These are phyloP conservation scores for Ogataea ramenticola DNA, from an alignment of 805 yeast genomes.

Conservation along the genomic window DNA sequence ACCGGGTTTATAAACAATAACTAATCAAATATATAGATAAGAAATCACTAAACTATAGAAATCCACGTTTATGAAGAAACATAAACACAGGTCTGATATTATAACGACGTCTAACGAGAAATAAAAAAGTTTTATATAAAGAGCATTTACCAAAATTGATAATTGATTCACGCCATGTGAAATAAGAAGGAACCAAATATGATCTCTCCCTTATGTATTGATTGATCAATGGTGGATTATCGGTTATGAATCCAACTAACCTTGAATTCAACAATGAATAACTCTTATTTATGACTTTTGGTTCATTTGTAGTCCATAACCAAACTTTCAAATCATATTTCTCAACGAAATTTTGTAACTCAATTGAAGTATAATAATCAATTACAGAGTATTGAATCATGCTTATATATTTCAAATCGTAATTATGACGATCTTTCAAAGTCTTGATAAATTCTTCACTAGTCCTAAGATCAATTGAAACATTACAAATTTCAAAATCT, in stretches of 20 bases:
- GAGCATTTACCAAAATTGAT: too few species aligned
- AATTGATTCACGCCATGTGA: neutral
- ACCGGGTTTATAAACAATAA: too few species aligned
- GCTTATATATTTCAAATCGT: neutral
- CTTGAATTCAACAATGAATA: conserved; percentile 7
- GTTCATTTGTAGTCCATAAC: conserved; percentile 30
- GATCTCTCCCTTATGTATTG: neutral
- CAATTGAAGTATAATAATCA: neutral
- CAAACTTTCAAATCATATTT: conserved; percentile 20
- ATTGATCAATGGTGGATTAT: conserved; percentile 6
- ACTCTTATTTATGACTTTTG: conserved; percentile 14
- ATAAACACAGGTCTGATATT: conserved; percentile 10
- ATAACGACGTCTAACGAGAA: conserved; percentile 13
- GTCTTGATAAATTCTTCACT: conserved; percentile 16
- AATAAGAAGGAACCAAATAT: neutral
- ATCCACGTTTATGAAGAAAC: conserved; percentile 14
- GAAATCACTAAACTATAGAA: conserved; percentile 7
- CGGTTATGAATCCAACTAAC: conserved; percentile 16
- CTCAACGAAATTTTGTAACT: neutral
- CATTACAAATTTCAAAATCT: conserved; percentile 21
- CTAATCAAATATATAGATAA: too few species aligned
- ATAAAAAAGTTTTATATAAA: conserved; percentile 8
- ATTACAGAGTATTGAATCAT: conserved; percentile 1
- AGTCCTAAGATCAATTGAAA: conserved; percentile 19
- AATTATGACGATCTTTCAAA: conserved; percentile 13